phyloP scores from a whole-genome alignment of 2,329 filamentous ascomycete species.

The Anthostomella pinea region DNA sequence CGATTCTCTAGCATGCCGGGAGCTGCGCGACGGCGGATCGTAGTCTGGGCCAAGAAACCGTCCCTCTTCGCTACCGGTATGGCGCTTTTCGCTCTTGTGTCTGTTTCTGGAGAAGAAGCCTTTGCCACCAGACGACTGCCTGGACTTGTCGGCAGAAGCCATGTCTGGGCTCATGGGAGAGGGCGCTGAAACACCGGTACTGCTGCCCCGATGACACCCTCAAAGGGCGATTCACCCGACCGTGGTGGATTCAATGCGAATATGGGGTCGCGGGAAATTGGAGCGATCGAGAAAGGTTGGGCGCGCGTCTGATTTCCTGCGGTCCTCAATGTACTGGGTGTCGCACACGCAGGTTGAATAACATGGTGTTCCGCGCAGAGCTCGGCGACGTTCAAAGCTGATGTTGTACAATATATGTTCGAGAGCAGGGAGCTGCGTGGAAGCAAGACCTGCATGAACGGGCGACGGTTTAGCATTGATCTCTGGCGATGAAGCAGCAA shows the following conservation, averaged over 20 bases:
- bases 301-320: too few species aligned
- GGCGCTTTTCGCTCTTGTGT: conserved; percentile 68
- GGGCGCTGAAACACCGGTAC: conserved; percentile 28
- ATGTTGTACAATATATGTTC: conserved; percentile 21
- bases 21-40: conserved; percentile 66
- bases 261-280: conserved; percentile 7
- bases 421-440: conserved; percentile 16
- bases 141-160: conserved; percentile 72
- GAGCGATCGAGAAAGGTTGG: conserved; percentile 17
- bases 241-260: conserved; percentile 12
- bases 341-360: conserved; percentile 38
- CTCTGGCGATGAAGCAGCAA: conserved; percentile 20
- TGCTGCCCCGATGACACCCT: conserved; percentile 23
- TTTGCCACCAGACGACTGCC: conserved; percentile 72
- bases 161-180: conserved; percentile 34
- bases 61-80: conserved; percentile 57
- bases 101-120: conserved; percentile 88
- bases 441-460: conserved; percentile 28
- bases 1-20: conserved; percentile 71
- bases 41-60: conserved; percentile 55
- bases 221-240: conserved; percentile 17
- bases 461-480: conserved; percentile 26
- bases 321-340: conserved; percentile 40
- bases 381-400: conserved; percentile 17
- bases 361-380: conserved; percentile 37